These are phyloP conservation scores for Trapa incisa DNA, from an alignment of 345 rosid species.

Conservation along the genomic window DNA sequence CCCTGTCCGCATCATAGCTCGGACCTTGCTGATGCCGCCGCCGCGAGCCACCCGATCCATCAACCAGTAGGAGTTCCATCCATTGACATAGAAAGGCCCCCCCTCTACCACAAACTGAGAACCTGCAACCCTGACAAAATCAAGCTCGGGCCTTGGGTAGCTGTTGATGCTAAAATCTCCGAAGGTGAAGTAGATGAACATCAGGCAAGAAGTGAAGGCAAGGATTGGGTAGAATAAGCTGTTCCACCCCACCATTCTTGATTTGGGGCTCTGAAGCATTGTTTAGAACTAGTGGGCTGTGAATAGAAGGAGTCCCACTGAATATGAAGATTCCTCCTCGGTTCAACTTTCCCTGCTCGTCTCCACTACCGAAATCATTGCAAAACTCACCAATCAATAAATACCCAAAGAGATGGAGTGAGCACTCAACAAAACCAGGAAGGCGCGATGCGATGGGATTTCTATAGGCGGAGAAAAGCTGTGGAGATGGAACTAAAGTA, in stretches of 20 bases:
- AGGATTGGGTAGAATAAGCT: slow-evolving; percentile 55
- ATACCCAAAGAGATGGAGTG: background rate
- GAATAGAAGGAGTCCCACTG: background rate
- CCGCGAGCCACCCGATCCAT: slow-evolving; percentile 80
- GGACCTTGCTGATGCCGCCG: slow-evolving; percentile 41
- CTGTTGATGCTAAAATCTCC: slow-evolving; percentile 41
- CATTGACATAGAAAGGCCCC: slow-evolving; percentile 50
- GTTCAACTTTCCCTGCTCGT: background rate
- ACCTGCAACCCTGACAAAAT: slow-evolving; percentile 62
- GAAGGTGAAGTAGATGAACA: slow-evolving; percentile 59
- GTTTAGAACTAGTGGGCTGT: background rate
- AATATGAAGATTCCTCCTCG: background rate
- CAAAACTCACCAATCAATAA: background rate
- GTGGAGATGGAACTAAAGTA: background rate
- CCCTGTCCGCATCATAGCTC: slow-evolving; percentile 64
- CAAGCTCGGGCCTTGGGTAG: slow-evolving; percentile 20
- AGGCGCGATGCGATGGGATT: background rate
- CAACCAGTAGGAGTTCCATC: slow-evolving; percentile 96
- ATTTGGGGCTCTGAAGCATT: slow-evolving; percentile 9
- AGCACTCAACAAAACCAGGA: background rate
- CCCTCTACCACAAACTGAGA: slow-evolving; percentile 61
- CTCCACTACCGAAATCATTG: background rate
- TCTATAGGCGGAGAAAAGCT: background rate
- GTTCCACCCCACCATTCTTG: slow-evolving; percentile 44
- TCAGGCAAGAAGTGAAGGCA: slow-evolving; percentile 67